Base-by-base conservation (phyloP, 1,284 basidiomycete genomes). In the Malassezia sp. region DNA sequence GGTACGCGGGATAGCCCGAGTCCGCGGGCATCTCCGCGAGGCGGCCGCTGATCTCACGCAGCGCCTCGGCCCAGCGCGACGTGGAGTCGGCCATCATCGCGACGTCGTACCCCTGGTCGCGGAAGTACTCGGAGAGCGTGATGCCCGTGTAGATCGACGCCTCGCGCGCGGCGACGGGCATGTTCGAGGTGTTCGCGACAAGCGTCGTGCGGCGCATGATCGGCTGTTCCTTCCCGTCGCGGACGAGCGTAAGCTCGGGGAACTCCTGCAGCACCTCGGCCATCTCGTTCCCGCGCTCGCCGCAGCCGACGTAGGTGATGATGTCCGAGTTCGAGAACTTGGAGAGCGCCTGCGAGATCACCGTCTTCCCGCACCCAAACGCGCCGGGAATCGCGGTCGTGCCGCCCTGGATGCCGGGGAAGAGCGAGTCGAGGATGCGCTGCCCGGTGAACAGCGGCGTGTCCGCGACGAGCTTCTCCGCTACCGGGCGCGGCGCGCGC, bases 41-140 rank as follows among this genome's bases (percentile, higher is more conserved):
- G 75, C 93, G 89, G 76, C 93, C 93, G 29, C 89, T 95, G 59
- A 99, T 96, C 78, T 99, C 93, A 78, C 93, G 88, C 40, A 99
- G 76, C 26, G 93, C 93, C 72, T 99, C 93, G 42, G 93, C 93
- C 93, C 93, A 99, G 63, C 93, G 89, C 23, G 89, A 95, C 0
- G 93, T 96, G 6, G 91, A 96, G 73, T 97, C 93, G 38, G 91
- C 93, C 90, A 97, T 97, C 93, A 99, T 99, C 40, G 91, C 82
- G 24, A 99, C 91, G 69, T 97, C 90, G 70, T 80, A 82, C 24
- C 93, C 91, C 73, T 96, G 90, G 73, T 97, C 91, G 75, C 91
- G 86, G 83, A 93, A 97, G 75, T 97, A 99, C 71, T 99, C 91
- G 35, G 91, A 91, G 18, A 97, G 80, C 0, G 93, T 99, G 75